Evolutionary conservation across 2,329 filamentous ascomycete genomes (phyloP), one percentile per base, ranked within the genome.

Genomic region (Arthrobotrys megalospora): DNA sequence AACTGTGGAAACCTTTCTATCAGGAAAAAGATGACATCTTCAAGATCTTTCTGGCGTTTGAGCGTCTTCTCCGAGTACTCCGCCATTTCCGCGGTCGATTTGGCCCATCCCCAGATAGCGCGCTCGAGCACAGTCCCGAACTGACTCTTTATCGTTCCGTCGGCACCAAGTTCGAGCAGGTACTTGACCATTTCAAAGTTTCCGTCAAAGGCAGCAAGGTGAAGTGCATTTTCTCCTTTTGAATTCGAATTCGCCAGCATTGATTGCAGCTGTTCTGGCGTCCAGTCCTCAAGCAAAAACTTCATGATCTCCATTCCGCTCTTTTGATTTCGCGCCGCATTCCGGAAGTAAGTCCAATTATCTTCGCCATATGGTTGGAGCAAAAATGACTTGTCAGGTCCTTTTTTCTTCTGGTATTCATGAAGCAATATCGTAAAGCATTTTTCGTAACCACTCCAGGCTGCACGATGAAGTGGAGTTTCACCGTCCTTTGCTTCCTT

Each of bases 121-220:
- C 69, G 72, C 19, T 70, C 66, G 8, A 77, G 60, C 5, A 47
- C 58, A 19, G 47, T 65, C 8, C 72, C 72, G 38, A 41, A 41
- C 0, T 48, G 21, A 24, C 65, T 70, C 60, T 55, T 65, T 48
- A 65, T 58, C 41, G 75, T 65, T 38, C 76, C 55, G 21, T 80
- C 67, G 4, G 76, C 80, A 8, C 80, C 80, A 16, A 76, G 72
- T 4, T 80, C 76, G 2, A 81, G 60, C n/a, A 81, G 71, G 10
- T 79, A 65, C 28, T 67, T 64, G 3, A 81, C 71, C 47, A 81
- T 58, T 5, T 73, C 75, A 10, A 71, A 62, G 34, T 76, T 69
- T 10, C 80, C 81, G 14, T 52, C 53, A 2, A 48, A 50, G 24
- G 78, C 77, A 14, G 81, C 80, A 24, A 68, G 43, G 45, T 81